phyloP scores from a whole-genome alignment of 495 filamentous ascomycete species.

The Parachaetomium inaequale region DNA sequence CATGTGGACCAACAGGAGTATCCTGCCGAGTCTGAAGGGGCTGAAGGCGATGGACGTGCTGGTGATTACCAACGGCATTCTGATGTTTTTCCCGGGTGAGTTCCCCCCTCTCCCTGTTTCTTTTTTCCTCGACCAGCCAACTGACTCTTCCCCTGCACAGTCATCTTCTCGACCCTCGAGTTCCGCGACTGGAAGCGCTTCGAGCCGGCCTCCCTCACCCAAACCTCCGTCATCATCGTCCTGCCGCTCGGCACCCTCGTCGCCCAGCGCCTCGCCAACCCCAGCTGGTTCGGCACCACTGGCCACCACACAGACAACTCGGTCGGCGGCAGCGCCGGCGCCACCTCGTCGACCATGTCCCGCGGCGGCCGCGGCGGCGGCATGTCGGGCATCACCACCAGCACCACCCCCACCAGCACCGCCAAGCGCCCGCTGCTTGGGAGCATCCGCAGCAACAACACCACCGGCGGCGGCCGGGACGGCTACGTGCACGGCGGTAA shows the following conservation, averaged over 20 bases:
- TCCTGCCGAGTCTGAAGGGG: constrained; percentile 29
- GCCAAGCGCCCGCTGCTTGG: constrained; percentile 3
- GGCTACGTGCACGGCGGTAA: not conserved
- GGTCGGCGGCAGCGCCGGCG: not conserved
- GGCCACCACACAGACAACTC: not conserved
- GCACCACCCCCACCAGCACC: not conserved
- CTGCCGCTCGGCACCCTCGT: constrained; percentile 77
- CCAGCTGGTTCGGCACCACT: constrained; percentile 10
- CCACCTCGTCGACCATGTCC: not conserved
- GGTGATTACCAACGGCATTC: constrained; percentile 36
- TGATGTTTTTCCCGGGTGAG: constrained; percentile 73
- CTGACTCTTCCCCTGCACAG: constrained; percentile 35
- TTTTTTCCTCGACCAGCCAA: constrained; percentile 11
- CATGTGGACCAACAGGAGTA: constrained; percentile 31
- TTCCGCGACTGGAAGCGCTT: constrained; percentile 46
- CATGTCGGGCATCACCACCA: not conserved
- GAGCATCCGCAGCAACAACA: not conserved
- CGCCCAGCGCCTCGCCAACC: constrained; percentile 53
- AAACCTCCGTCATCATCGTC: constrained; percentile 67
- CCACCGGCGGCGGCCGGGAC: not conserved
- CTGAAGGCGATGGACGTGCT: constrained; percentile 39
- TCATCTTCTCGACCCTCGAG: constrained; percentile 66
- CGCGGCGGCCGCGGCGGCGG: not conserved
- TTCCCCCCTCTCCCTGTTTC: not conserved
- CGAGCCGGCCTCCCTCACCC: constrained; percentile 56